Percentiles rank a stretch among this genome's conserved stretches.
Conservation (phyloP, 2,329 filamentous ascomycete genomes). For the Myriosclerotinia duriaeana region DNA sequence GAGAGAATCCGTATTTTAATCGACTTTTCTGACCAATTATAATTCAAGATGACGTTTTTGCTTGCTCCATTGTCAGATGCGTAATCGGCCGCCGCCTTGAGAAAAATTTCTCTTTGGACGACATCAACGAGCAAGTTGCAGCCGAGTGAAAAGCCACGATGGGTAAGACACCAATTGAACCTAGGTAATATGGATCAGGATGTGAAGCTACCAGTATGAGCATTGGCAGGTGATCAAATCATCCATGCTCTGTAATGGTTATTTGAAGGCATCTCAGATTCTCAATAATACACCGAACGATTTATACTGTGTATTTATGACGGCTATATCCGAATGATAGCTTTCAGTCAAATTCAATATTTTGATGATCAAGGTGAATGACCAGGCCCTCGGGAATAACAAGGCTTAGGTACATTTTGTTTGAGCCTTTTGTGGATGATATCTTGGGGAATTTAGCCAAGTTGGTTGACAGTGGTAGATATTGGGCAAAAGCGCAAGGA, state of each 20-base stretch:
- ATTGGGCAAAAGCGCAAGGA: no score
- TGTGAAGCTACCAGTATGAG: constrained; percentile 8
- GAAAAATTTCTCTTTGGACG: constrained; percentile 17
- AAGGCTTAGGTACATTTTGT: neutral
- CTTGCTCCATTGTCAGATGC: constrained; percentile 16
- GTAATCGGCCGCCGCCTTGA: constrained; percentile 19
- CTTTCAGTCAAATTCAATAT: constrained; percentile 1
- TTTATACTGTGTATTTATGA: neutral
- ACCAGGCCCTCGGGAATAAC: constrained; percentile 12
- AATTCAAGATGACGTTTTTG: constrained; percentile 1
- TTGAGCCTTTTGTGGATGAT: neutral
- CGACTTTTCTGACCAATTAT: neutral
- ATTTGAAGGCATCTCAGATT: constrained; percentile 16
- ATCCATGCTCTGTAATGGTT: constrained; percentile 19
- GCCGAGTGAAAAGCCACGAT: constrained; percentile 23
- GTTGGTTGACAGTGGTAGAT: neutral
- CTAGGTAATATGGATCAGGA: constrained; percentile 17
- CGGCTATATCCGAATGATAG: constrained; percentile 12
- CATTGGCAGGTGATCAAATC: constrained; percentile 25
- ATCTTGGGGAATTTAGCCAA: constrained; percentile 7
- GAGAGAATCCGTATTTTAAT: neutral
- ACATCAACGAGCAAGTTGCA: constrained; percentile 16
- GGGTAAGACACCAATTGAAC: constrained; percentile 25
- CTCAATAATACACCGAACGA: no score
- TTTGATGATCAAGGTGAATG: constrained; percentile 10